Evolutionary conservation across 2,329 filamentous ascomycete species (phyloP), one percentile per base, ranked within the genome.

Genomic region (Neopestalotiopsis clavispora): DNA sequence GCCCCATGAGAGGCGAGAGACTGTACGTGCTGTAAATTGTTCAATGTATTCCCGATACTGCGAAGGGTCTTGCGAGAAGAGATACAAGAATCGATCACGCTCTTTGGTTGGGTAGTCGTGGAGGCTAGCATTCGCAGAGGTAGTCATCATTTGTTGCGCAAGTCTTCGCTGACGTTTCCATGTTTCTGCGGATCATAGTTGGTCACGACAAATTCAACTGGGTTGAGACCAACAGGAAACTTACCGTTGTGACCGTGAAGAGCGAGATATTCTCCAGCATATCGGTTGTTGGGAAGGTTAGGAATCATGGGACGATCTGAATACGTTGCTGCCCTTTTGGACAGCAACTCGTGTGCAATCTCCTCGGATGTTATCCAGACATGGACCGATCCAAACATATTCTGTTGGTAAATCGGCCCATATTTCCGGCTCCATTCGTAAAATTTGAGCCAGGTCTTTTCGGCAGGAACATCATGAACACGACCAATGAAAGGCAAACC

Each of bases 111-210:
- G 83, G 69, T 85, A 85, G 13, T 75, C 73, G 72, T 84, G 81
- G 4, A 85, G 75, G 1, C 75, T 77, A 1, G 73, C 75, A n/a
- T 78, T 77, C 13, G 79, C 74, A 23, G 78, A 79, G 56, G 74
- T 73, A 34, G 78, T 74, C 82, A 85, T 85, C 17, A 85, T 74
- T 69, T 82, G 79, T 66, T 81, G 79, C 69, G 80, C 81, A 28
- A 84, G 79, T 74, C 81, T 84, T 7, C 83, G 79, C 72, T 85
- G 84, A n/a, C 83, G 79, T 72, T 81, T 84, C 84, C 84, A 86
- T 3, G 79, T 84, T 4, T 84, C 83, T 84, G 70, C 32, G 5
- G 17, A 28, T 20, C 32, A 9, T 62, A 13, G 30, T 30, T 34
- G 23, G 30, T 28, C 23, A 59, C 10, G 30, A 59, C 30, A 23